Evolutionary conservation across 202 grass and related monocot genomes (phyloP).

Genomic region (Panicum virgatum): DNA sequence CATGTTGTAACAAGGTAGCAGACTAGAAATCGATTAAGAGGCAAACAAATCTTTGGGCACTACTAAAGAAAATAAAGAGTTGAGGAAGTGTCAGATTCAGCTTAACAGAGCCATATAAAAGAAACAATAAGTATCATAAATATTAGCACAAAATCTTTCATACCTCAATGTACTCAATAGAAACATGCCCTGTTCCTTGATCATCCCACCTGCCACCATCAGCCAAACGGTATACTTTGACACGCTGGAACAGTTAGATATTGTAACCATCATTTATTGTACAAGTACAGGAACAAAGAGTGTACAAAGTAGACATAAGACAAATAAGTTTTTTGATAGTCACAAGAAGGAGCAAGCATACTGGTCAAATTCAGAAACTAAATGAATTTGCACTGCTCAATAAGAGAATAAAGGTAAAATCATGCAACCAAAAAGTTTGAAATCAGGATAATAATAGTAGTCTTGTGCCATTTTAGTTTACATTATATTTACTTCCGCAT

Average conservation of each 20-base stretch:
- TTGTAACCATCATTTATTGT: constrained; percentile 26
- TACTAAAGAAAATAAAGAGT: constrained; percentile 2
- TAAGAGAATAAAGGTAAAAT: neutral
- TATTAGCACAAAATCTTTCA: neutral
- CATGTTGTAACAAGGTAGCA: neutral
- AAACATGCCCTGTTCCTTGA: constrained; percentile 91
- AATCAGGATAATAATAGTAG: neutral
- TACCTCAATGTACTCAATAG: constrained; percentile 89
- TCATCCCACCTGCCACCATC: constrained; percentile 97
- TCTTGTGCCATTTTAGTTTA: constrained; percentile 1
- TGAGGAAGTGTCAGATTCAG: neutral
- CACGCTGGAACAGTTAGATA: constrained; percentile 65
- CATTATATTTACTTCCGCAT: neutral
- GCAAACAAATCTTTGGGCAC: constrained; percentile 11
- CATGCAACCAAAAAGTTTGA: neutral
- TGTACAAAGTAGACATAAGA: constrained; percentile 22
- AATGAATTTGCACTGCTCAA: neutral
- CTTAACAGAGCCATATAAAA: constrained; percentile 13
- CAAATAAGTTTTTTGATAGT: constrained; percentile 2
- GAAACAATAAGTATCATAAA: neutral
- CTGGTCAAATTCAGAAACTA: constrained; percentile 27
- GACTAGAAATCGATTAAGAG: neutral
- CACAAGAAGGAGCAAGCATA: neutral
- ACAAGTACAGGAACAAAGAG: neutral
- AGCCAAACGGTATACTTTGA: constrained; percentile 88